Evolutionary conservation across 2,329 filamentous ascomycete species (phyloP), one percentile per base, ranked within the genome.

Genomic region (Aspergillus intermedius): DNA sequence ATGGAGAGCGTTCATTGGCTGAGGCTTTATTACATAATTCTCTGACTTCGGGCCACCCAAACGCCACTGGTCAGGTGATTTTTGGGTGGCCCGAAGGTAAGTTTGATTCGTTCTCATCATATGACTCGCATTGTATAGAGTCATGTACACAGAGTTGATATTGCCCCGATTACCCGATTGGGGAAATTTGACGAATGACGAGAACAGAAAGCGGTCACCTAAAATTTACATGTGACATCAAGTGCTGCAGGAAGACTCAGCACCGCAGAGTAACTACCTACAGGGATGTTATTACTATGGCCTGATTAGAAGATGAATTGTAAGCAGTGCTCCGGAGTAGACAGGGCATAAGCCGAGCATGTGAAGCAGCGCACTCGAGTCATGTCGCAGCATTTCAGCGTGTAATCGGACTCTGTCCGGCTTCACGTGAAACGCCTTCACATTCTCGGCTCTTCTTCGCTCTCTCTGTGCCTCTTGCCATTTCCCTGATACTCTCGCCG

Each of bases 361-460:
- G 34, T 35, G 34, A 35, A 37, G n/a, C 6, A 13, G 30, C 10
- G 10, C 32, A 37, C 34, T 37, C n/a, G 17, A 37, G 17, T 37
- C 34, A 19, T 37, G n/a, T 37, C 34, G 10, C 25, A 30, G 25
- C 10, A 28, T 28, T 28, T 28, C 25, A 28, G 25, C 25, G 9
- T 28, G 25, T 28, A 30, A 30, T 30, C 25, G 25, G 25, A 30
- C 34, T 37, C 34, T 37, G 34, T n/a, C 34, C 34, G 17, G 28
- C 30, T 49, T 42, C 48, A 50, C 48, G 48, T 50, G 48, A 44
- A 50, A 47, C 32, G 35, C 19, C 17, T 10, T 39, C 42, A 40
- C 25, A 34, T 28, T 35, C 37, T 40, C 37, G 37, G 34, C 22
- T 30, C 10, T 30, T 30, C 25, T 30, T 30, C 25, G 25, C 25